These are phyloP conservation scores for Conoideocrella luteorostrata DNA, from an alignment of 2,329 filamentous ascomycete genomes.

Conservation along the genomic window DNA sequence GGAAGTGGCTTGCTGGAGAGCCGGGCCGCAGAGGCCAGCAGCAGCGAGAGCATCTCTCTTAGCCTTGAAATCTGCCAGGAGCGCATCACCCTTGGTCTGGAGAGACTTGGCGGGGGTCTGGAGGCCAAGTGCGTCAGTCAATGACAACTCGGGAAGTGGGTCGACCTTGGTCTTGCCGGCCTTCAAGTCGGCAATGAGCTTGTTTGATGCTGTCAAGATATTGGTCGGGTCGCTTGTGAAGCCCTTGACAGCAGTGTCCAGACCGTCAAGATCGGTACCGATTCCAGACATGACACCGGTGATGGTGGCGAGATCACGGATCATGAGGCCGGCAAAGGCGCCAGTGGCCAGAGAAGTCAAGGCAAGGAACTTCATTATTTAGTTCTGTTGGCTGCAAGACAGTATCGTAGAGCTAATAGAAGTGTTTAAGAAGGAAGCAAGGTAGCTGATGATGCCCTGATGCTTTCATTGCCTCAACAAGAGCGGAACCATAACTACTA, in stretches of 20 bases:
- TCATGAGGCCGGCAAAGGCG: background rate
- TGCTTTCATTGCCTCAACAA: too few relatives aligned
- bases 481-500: too few relatives aligned
- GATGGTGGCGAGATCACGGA: background rate
- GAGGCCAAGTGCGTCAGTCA: background rate
- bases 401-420: background rate
- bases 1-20: background rate
- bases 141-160: background rate
- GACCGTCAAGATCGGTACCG: background rate
- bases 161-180: conserved; percentile 1
- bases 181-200: background rate
- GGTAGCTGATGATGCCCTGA: background rate
- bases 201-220: background rate
- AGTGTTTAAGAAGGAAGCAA: background rate
- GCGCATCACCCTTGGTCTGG: background rate
- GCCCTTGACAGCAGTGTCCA: background rate
- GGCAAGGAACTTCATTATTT: conserved; percentile 1
- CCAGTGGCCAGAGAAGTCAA: background rate
- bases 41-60: background rate
- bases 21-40: background rate
- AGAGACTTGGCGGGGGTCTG: background rate
- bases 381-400: background rate
- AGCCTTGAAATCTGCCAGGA: background rate
- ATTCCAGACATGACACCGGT: background rate
- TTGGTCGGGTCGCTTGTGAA: background rate